Evolutionary conservation across 148 eudicot species (phyloP).

Genomic region (Vaccinium corymbosum): DNA sequence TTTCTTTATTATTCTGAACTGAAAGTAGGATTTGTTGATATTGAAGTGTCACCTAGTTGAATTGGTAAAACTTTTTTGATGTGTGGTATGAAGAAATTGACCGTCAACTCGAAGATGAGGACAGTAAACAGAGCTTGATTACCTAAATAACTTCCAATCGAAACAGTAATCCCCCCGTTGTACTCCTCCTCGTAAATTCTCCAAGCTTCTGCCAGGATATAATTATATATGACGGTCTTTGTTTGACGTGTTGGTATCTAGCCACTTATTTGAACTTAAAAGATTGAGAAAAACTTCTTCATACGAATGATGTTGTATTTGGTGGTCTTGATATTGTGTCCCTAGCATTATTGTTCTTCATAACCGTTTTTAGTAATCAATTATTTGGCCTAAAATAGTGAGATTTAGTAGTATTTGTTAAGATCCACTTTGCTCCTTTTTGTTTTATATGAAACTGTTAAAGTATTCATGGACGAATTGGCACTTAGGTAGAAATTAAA

Average conservation of each 20-base stretch:
- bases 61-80: neutral
- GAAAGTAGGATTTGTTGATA: neutral
- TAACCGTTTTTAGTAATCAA: neutral
- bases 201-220: neutral
- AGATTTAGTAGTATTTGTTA: too few relatives aligned
- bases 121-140: neutral
- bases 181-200: neutral
- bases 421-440: too few relatives aligned
- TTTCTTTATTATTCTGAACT: neutral
- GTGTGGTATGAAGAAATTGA: neutral
- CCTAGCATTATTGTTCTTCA: neutral
- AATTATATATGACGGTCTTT: neutral
- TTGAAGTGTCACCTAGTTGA: neutral
- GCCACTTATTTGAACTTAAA: neutral
- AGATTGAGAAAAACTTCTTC: neutral
- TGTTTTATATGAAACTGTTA: too few relatives aligned
- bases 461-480: too few relatives aligned
- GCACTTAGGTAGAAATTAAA: too few relatives aligned
- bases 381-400: too few relatives aligned
- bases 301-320: too few relatives aligned
- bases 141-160: neutral
- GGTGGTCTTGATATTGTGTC: too few relatives aligned
- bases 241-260: neutral
- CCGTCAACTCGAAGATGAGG: neutral
- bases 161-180: neutral